Evolutionary conservation across 75 land plant species (phyloP), one percentile per base, ranked within the genome.

Genomic region (Pinus taeda): DNA sequence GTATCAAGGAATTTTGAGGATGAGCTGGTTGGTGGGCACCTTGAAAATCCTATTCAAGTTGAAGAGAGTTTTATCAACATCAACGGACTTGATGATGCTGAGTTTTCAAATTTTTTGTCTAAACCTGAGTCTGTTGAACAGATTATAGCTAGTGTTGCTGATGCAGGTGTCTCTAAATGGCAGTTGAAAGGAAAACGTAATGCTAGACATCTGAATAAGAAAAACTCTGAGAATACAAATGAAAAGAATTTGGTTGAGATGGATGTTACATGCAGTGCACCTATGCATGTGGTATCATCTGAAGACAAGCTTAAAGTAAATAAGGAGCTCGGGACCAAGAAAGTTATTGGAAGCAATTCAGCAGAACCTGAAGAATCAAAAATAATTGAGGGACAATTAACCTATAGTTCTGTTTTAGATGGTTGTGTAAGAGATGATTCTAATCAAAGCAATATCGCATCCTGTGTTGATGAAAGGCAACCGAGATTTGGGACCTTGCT

Each of bases 121-220:
- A 56, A 22, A 8, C 74, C 33, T 21, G 29, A 73, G 15, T 29
- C 58, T 73, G 58, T 17, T 26, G 59, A 73, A 22, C 55, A 24
- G 58, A 73, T 12, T 15, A 29, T 15, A 55, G n/a, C 18, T 78
- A 59, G 22, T 69, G 73, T 80, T 15, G 74, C 75, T 65, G 77
- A 83, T 69, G 67, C 65, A 36, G 86, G 80, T 39, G 86, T 85
- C 6, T 90, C 93, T 26, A 90, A 83, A 75, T 93, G 95, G 95
- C 79, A 88, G 73, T 56, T 82, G 60, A 93, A 90, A 80, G 93
- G 95, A 18, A 93, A 88, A 70, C 86, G 95, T 55, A 88, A 90
- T 63, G 83, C 77, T 17, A 82, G 91, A 17, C 60, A 75, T 82
- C 24, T 88, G 26, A 45, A 37, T 12, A 88, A 87, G 74, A 88